Percentiles rank a stretch among this genome's conserved stretches.
These are phyloP conservation scores for Pythium phragmitis DNA, from an alignment of 352 stramenopile genomes.

Conservation along the genomic window DNA sequence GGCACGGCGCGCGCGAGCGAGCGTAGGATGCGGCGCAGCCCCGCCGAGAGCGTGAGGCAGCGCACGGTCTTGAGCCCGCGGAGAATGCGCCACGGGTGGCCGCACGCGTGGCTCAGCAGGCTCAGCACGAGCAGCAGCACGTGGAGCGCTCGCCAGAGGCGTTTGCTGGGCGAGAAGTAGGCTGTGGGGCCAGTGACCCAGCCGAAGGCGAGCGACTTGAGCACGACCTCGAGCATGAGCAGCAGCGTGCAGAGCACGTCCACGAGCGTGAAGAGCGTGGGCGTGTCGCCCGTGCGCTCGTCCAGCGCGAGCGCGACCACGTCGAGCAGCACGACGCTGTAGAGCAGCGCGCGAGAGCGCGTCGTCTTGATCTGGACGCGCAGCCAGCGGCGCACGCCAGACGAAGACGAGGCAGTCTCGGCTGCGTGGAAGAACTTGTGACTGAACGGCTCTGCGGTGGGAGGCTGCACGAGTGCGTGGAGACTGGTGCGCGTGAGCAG, in stretches of 20 bases:
- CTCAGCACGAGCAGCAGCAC: conserved; percentile 45
- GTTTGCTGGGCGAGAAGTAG: conserved; percentile 48
- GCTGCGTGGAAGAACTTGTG: conserved; percentile 37
- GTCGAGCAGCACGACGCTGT: conserved; percentile 48
- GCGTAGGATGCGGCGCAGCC: conserved; percentile 65
- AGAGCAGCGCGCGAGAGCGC: conserved; percentile 46
- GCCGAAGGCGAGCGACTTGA: conserved; percentile 60
- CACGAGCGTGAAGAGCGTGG: conserved; percentile 22
- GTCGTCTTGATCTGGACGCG: conserved; percentile 40
- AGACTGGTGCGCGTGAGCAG: conserved; percentile 46
- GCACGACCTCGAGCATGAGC: conserved; percentile 50
- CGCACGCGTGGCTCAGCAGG: conserved; percentile 43
- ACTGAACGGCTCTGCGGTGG: conserved; percentile 31
- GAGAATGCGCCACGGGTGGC: conserved; percentile 44
- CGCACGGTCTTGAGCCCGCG: conserved; percentile 68
- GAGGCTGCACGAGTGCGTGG: conserved; percentile 34
- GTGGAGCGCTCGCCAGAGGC: conserved; percentile 47
- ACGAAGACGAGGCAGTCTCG: neutral
- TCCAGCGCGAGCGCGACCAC: conserved; percentile 60
- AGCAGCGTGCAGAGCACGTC: conserved; percentile 66
- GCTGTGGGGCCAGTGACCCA: conserved; percentile 40
- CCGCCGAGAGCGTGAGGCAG: conserved; percentile 60
- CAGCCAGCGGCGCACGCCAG: conserved; percentile 23
- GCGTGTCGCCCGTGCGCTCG: conserved; percentile 33
- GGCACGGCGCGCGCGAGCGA: conserved; percentile 62